A percentile compares a stretch with the other conserved stretches of the same genome.
Conservation (phyloP, 2,329 filamentous ascomycete species). For the Lasiodiplodia sp. region DNA sequence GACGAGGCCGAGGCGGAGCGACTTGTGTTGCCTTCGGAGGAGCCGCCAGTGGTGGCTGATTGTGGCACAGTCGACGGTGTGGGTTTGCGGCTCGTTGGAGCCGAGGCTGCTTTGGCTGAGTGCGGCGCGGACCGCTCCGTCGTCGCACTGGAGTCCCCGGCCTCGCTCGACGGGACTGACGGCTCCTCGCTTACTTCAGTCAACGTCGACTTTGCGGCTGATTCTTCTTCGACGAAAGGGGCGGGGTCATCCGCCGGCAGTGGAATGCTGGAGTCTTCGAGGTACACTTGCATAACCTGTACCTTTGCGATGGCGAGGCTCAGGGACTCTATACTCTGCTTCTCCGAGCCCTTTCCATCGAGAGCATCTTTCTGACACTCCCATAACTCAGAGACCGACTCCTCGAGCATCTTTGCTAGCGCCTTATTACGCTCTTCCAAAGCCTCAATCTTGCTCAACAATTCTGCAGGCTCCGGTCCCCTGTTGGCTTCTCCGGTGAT, state of each 20-base stretch:
- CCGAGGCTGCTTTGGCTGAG: slow-evolving; percentile 31
- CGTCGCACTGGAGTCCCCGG: slow-evolving; percentile 24
- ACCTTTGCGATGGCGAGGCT: slow-evolving; percentile 59
- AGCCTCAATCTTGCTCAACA: slow-evolving; percentile 41
- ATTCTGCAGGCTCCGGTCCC: slow-evolving; percentile 47
- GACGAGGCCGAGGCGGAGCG: slow-evolving; percentile 4
- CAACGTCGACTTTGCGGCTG: slow-evolving; percentile 8
- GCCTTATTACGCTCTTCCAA: slow-evolving; percentile 72
- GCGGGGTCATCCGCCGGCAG: slow-evolving; percentile 50
- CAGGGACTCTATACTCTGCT: slow-evolving; percentile 49
- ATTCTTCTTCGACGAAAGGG: slow-evolving; percentile 29
- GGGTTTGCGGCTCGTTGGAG: slow-evolving; percentile 15
- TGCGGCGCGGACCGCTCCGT: not conserved
- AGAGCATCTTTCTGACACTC: slow-evolving; percentile 63
- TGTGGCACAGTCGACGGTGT: slow-evolving; percentile 30
- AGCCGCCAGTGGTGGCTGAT: slow-evolving; percentile 32
- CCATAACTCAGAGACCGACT: slow-evolving; percentile 70
- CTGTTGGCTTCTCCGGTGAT: slow-evolving; percentile 24
- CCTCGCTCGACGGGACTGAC: slow-evolving; percentile 31
- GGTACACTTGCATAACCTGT: slow-evolving; percentile 60
- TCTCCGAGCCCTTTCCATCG: slow-evolving; percentile 44
- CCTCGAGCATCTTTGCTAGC: slow-evolving; percentile 72
- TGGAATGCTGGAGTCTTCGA: slow-evolving; percentile 55
- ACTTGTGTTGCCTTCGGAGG: not conserved
- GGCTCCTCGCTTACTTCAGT: slow-evolving; percentile 24